These are phyloP conservation scores for Saccharomycopsis sp. DNA, from an alignment of 805 yeast species.

Conservation along the genomic window DNA sequence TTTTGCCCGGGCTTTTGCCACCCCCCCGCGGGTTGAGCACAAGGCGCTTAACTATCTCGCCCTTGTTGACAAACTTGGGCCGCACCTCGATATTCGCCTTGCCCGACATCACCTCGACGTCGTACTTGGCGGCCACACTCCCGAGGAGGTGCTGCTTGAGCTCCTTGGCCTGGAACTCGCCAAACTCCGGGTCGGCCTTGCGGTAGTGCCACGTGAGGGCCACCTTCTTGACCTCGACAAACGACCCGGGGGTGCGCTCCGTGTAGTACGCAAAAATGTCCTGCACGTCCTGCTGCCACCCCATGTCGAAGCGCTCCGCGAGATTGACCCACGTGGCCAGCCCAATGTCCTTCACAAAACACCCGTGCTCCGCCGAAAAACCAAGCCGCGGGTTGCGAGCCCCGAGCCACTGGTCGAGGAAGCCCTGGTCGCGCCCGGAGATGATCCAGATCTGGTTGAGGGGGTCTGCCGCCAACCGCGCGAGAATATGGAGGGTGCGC, in stretches of 20 bases:
- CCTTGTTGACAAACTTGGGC: slow-evolving; percentile 90
- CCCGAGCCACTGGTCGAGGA: slow-evolving; percentile 86
- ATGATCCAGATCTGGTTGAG: slow-evolving; percentile 89
- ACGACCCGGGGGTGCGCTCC: slow-evolving; percentile 84
- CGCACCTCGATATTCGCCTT: slow-evolving; percentile 97
- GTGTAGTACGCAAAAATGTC: slow-evolving; percentile 69
- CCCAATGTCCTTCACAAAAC: slow-evolving; percentile 71
- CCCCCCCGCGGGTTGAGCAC: slow-evolving; percentile 43
- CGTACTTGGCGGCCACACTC: slow-evolving; percentile 57
- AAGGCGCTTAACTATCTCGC: slow-evolving; percentile 84
- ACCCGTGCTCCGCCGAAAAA: slow-evolving; percentile 95
- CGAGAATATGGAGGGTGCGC: slow-evolving; percentile 52
- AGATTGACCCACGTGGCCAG: slow-evolving; percentile 71
- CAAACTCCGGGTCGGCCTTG: slow-evolving; percentile 88
- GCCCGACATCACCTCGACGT: slow-evolving; percentile 93
- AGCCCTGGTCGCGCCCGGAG: slow-evolving; percentile 89
- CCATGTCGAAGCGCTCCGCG: slow-evolving; percentile 78
- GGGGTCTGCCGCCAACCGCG: slow-evolving; percentile 62
- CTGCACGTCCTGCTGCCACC: slow-evolving; percentile 85
- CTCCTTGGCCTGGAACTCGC: slow-evolving; percentile 75
- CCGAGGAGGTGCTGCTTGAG: slow-evolving; percentile 57
- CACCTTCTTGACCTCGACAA: slow-evolving; percentile 80
- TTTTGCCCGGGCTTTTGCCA: neutral
- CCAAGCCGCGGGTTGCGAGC: slow-evolving; percentile 56
- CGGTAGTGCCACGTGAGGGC: slow-evolving; percentile 98